Percentiles rank a stretch among this genome's conserved stretches.
These are phyloP conservation scores for Nematocida sp. DNA, from an alignment of 371 early-diverging fungal species.

Conservation along the genomic window DNA sequence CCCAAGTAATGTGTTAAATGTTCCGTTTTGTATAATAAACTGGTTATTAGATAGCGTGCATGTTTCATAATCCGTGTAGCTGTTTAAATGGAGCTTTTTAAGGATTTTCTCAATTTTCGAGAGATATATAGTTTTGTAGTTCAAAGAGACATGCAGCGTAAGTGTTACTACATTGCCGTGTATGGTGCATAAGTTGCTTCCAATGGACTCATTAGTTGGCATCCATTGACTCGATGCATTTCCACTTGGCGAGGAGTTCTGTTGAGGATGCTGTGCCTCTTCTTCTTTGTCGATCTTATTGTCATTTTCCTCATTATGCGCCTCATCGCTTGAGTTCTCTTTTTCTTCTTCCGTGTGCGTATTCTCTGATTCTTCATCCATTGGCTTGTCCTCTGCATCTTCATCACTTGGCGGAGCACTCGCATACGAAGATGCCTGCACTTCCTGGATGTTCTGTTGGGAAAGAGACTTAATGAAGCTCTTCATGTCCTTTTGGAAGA, in stretches of 20 bases:
- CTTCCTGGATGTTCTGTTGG: conserved; percentile 30
- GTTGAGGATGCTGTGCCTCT: too few species aligned
- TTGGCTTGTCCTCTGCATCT: conserved; percentile 55
- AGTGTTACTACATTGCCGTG: neutral
- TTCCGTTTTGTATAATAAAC: conserved; percentile 67
- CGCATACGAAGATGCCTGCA: conserved; percentile 10
- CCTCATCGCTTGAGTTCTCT: neutral
- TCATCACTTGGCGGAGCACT: conserved; percentile 67
- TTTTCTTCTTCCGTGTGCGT: neutral
- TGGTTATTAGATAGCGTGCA: conserved; percentile 32
- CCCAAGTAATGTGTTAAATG: conserved; percentile 62
- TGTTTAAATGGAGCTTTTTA: neutral
- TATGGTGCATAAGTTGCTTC: conserved; percentile 68
- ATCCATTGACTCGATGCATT: conserved; percentile 24
- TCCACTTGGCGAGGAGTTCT: neutral
- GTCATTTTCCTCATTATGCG: neutral
- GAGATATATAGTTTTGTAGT: conserved; percentile 34
- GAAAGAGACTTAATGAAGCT: conserved; percentile 21
- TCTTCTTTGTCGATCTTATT: neutral
- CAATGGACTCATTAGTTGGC: conserved; percentile 68
- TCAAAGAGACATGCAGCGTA: neutral
- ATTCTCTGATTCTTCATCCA: conserved; percentile 56
- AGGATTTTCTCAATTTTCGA: conserved; percentile 24
- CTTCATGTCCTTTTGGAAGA: conserved; percentile 57
- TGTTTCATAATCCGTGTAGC: neutral